phyloP scores from a whole-genome alignment of 805 yeast species.

The Priceomyces haplophilus region DNA sequence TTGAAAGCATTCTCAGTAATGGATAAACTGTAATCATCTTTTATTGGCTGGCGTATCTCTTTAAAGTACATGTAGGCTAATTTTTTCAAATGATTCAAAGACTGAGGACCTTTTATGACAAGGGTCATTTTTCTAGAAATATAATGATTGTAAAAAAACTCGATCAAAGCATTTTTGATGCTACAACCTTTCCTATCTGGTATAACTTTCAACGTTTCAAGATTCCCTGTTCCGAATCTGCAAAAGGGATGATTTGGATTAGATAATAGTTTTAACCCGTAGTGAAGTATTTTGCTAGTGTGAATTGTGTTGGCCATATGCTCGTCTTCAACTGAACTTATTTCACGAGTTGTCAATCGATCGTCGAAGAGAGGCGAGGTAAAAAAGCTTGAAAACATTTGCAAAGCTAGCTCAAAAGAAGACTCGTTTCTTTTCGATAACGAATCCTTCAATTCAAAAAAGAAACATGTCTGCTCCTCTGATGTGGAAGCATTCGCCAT shows the following conservation, averaged over 20 bases:
- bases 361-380: conserved; percentile 48
- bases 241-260: conserved; percentile 50
- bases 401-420: conserved; percentile 44
- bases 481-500: conserved; percentile 65
- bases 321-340: conserved; percentile 63
- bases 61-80: conserved; percentile 45
- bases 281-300: conserved; percentile 49
- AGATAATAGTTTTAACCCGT: conserved; percentile 55
- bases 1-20: conserved; percentile 14
- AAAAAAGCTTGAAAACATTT: conserved; percentile 52
- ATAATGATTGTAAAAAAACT: conserved; percentile 43
- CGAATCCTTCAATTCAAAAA: conserved; percentile 54
- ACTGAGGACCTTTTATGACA: conserved; percentile 65
- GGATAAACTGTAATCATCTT: conserved; percentile 10
- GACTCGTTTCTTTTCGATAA: conserved; percentile 22
- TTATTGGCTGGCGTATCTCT: conserved; percentile 17
- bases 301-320: conserved; percentile 52
- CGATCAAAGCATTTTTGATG: conserved; percentile 31
- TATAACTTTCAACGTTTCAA: conserved; percentile 42
- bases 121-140: conserved; percentile 50
- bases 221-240: conserved; percentile 65
- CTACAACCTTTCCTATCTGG: conserved; percentile 31
- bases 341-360: conserved; percentile 45
- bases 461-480: conserved; percentile 62
- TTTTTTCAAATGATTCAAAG: conserved; percentile 55